A percentile compares a stretch with the other conserved stretches of the same genome.
These are phyloP conservation scores for Clitopilus hobsonii DNA, from an alignment of 768 basidiomycete genomes.

Conservation along the genomic window DNA sequence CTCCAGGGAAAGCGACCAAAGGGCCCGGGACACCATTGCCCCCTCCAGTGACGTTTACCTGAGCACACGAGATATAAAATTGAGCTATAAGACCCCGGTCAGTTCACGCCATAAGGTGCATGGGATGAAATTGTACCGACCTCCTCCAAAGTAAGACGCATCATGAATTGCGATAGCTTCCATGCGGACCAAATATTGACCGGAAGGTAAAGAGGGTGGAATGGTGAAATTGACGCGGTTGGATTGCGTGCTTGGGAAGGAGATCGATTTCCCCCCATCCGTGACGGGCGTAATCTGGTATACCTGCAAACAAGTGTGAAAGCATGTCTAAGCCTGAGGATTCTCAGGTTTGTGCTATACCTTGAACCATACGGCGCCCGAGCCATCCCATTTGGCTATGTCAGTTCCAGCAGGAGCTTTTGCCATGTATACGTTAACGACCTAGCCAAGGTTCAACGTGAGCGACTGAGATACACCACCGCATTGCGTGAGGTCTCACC, in stretches of 20 bases:
- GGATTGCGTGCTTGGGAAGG: slow-evolving; percentile 3
- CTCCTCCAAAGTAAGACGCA: slow-evolving; percentile 10
- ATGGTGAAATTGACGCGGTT: slow-evolving; percentile 1
- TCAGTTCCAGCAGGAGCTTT: neutral
- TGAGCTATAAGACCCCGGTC: slow-evolving; percentile 1
- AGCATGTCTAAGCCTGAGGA: neutral
- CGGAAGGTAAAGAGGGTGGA: neutral
- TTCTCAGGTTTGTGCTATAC: neutral
- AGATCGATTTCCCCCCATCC: slow-evolving; percentile 3
- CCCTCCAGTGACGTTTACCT: slow-evolving; percentile 13
- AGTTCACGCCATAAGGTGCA: too few relatives aligned
- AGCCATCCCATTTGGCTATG: slow-evolving; percentile 5
- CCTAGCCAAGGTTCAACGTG: neutral
- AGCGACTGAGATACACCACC: too few relatives aligned
- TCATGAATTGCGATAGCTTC: slow-evolving; percentile 17
- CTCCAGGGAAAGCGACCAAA: neutral
- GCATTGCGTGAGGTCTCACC: neutral
- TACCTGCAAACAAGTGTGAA: neutral
- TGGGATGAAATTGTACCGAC: neutral
- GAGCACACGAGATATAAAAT: slow-evolving; percentile 17
- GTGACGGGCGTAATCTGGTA: slow-evolving; percentile 6
- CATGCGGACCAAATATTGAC: slow-evolving; percentile 15
- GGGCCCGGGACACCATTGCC: neutral
- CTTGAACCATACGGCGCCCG: slow-evolving; percentile 10
- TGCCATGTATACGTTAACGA: slow-evolving; percentile 6